phyloP scores from a whole-genome alignment of 1,284 basidiomycete genomes.

The Microbotryomycetes sp. region DNA sequence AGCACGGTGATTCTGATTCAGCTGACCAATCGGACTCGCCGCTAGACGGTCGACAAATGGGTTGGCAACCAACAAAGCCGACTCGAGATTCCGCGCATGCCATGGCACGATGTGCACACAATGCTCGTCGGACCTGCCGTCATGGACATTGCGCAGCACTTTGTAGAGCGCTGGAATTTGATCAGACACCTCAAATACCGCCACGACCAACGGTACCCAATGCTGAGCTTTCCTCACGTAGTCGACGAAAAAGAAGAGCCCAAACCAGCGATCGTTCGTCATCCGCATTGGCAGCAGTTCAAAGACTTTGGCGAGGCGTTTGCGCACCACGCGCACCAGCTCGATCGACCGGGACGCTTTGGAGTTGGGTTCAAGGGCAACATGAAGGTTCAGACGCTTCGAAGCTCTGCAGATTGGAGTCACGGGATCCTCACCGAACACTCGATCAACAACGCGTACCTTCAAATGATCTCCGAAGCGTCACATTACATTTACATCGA shows the following conservation, averaged over 20 bases:
- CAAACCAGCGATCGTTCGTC: conserved; percentile 16
- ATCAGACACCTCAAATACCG: conserved; percentile 42
- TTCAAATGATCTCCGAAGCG: conserved; percentile 71
- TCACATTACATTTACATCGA: conserved; percentile 87
- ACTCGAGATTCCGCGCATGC: conserved; percentile 51
- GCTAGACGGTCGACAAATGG: conserved; percentile 37
- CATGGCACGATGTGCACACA: conserved; percentile 71
- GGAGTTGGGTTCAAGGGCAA: conserved; percentile 21
- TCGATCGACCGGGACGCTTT: conserved; percentile 7
- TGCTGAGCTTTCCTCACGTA: conserved; percentile 77
- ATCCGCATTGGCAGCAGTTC: conserved; percentile 20
- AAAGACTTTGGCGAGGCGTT: conserved; percentile 26
- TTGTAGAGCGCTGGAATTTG: conserved; percentile 57
- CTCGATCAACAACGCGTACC: conserved; percentile 49
- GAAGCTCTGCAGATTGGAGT: conserved; percentile 47
- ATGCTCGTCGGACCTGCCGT: conserved; percentile 74
- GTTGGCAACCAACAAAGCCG: conserved; percentile 44
- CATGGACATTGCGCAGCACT: conserved; percentile 83
- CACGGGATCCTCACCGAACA: conserved; percentile 26
- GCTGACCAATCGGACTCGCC: too few relatives aligned
- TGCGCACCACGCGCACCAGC: conserved; percentile 12
- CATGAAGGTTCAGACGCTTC: conserved; percentile 62
- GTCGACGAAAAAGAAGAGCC: conserved; percentile 38
- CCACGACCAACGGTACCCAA: conserved; percentile 52
- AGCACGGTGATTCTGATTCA: conserved; percentile 51